Conservation (phyloP, 2,329 filamentous ascomycete genomes). For the Exophiala calicioides region DNA sequence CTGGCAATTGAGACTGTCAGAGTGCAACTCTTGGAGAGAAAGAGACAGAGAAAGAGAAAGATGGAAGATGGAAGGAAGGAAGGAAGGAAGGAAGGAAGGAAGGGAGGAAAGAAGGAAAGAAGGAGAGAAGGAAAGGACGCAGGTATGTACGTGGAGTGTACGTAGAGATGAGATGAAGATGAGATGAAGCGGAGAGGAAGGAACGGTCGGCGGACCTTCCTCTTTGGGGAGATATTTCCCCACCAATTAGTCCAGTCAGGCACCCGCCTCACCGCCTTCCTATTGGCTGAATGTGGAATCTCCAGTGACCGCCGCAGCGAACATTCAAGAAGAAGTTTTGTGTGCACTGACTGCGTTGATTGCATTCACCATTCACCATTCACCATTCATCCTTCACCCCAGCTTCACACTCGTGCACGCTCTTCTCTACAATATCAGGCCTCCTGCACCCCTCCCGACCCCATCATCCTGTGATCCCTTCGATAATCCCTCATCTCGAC, state of each 20-base stretch:
- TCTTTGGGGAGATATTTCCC: background rate
- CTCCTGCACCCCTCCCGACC: background rate
- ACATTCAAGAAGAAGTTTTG: constrained; percentile 28
- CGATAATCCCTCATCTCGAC: background rate
- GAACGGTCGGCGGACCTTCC: constrained; percentile 10
- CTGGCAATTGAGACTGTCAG: too few relatives aligned
- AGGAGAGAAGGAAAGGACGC: background rate
- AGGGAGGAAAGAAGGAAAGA: background rate
- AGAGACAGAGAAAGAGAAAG: background rate
- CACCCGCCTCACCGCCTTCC: constrained; percentile 8
- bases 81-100: background rate
- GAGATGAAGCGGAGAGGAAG: background rate
- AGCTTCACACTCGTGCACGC: background rate
- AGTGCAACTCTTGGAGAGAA: too few relatives aligned
- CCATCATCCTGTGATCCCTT: background rate
- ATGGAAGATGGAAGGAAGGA: background rate
- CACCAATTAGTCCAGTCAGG: constrained; percentile 11
- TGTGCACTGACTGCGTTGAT: constrained; percentile 3
- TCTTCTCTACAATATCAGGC: background rate
- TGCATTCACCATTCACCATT: background rate
- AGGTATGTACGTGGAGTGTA: too few relatives aligned
- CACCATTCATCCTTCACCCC: background rate
- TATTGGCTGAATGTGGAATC: constrained; percentile 17
- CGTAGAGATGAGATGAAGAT: too few relatives aligned
- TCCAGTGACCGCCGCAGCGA: constrained; percentile 15